Evolutionary conservation across 352 stramenopile species (phyloP), one percentile per base, ranked within the genome.

Genomic region (Pythium inflatum): DNA sequence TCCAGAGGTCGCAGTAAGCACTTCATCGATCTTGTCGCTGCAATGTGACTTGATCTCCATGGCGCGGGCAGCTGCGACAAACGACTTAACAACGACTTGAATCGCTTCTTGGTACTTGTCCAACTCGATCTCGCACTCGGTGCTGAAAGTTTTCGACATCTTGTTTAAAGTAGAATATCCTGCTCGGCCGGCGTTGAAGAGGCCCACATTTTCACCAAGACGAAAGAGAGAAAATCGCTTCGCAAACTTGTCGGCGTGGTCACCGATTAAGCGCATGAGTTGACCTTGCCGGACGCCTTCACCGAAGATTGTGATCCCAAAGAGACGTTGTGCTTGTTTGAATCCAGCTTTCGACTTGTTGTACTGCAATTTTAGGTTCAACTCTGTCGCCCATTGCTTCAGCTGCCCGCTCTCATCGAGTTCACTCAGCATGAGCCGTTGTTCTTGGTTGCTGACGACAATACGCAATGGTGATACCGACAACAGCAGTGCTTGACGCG

Each of bases 401-500:
- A 57, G 49, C 13, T 57, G 24, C 8, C 49, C 49, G 25, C 12
- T 38, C 25, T 38, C 49, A 24, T 57, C 49, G 7, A 61, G 31
- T 25, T 61, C 53, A 25, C 14, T 12, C 31, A 61, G 16, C 53
- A 61, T 61, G 18, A 61, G n/a, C 22, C 31, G 53, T 30, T 46
- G 27, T 30, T 61, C 53, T 8, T n/a, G 30, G n/a, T 46, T 61
- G 12, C 28, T 27, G 6, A 61, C 27, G n/a, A 40, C 28, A 45
- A 61, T 25, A 16, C 53, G 53, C 8, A 61, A n/a, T 12, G 53
- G 34, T 8, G 25, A 6, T 5, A 46, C 24, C 7, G 28, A 28
- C 31, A 46, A 7, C 30, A 45, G 7, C 18, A 45, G 28, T 5
- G 30, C 5, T n/a, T 61, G 53, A 28, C 28, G 20, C 5, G 53